Conservation (phyloP, 2,329 filamentous ascomycete genomes). For the Penicillium sp. region DNA sequence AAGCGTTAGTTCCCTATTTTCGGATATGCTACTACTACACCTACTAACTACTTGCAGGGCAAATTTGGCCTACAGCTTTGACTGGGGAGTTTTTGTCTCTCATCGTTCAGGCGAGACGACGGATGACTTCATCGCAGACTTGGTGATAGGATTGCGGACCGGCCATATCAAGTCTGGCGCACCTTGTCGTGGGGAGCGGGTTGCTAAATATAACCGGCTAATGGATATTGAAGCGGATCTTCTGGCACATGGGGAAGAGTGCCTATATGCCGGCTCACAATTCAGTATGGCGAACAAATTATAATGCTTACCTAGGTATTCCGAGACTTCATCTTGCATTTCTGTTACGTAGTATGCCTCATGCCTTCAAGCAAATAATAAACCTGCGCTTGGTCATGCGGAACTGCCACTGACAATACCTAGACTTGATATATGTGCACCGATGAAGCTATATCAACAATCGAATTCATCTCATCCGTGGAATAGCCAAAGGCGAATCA, state of each 20-base stretch:
- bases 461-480: too few relatives aligned
- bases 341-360: too few relatives aligned
- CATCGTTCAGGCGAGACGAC: constrained; percentile 44
- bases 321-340: too few relatives aligned
- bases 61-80: constrained; percentile 28
- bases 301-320: too few relatives aligned
- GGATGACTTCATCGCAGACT: constrained; percentile 45
- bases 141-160: constrained; percentile 37
- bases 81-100: constrained; percentile 44
- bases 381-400: too few relatives aligned
- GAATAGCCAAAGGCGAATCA: not conserved
- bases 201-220: constrained; percentile 45
- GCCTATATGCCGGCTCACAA: constrained; percentile 25
- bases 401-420: too few relatives aligned
- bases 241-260: constrained; percentile 19
- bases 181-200: constrained; percentile 40
- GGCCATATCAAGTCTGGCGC: constrained; percentile 43
- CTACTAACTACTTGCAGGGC: constrained; percentile 19
- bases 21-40: not conserved
- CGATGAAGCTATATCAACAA: too few relatives aligned
- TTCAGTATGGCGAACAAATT: too few relatives aligned
- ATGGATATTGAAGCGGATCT: constrained; percentile 42
- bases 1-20: constrained; percentile 28
- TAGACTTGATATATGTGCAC: too few relatives aligned
- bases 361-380: too few relatives aligned